These are phyloP conservation scores for Suhomyces kilbournensis DNA, from an alignment of 805 yeast species.

Conservation along the genomic window DNA sequence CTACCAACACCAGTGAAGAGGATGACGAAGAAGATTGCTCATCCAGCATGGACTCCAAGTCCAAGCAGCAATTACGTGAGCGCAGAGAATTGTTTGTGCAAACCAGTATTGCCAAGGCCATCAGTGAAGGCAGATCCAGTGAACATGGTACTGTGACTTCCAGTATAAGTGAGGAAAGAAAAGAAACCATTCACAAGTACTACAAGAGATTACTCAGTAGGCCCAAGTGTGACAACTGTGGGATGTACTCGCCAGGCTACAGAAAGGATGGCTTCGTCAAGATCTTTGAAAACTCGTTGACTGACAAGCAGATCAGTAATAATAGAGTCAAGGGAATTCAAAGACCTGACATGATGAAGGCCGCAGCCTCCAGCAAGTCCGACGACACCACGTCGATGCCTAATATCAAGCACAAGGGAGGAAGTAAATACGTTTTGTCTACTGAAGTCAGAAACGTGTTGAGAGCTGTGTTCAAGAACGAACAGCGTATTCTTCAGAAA, in stretches of 20 bases:
- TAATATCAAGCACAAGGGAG: constrained; percentile 57
- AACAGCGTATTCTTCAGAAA: constrained; percentile 62
- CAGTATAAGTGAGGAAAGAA: constrained; percentile 83
- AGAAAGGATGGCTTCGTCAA: constrained; percentile 94
- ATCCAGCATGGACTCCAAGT: constrained; percentile 34
- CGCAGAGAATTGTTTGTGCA: constrained; percentile 71
- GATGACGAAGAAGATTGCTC: constrained; percentile 45
- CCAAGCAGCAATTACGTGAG: constrained; percentile 47
- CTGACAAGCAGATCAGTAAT: constrained; percentile 75
- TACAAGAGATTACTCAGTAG: constrained; percentile 70
- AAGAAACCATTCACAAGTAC: constrained; percentile 65
- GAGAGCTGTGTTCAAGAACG: constrained; percentile 70
- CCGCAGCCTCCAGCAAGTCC: constrained; percentile 13
- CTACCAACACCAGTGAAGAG: constrained; percentile 31
- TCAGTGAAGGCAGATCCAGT: constrained; percentile 71
- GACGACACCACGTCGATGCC: constrained; percentile 34
- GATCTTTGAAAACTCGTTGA: constrained; percentile 82
- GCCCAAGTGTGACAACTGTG: constrained; percentile 93
- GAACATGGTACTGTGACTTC: constrained; percentile 75
- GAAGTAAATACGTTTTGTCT: constrained; percentile 82
- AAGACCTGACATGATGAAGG: constrained; percentile 68
- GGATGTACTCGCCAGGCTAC: constrained; percentile 89
- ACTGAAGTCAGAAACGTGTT: constrained; percentile 82
- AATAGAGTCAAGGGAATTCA: constrained; percentile 78
- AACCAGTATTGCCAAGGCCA: constrained; percentile 65